phyloP scores from a whole-genome alignment of 176 grass and related monocot genomes.

The Avena sativa region DNA sequence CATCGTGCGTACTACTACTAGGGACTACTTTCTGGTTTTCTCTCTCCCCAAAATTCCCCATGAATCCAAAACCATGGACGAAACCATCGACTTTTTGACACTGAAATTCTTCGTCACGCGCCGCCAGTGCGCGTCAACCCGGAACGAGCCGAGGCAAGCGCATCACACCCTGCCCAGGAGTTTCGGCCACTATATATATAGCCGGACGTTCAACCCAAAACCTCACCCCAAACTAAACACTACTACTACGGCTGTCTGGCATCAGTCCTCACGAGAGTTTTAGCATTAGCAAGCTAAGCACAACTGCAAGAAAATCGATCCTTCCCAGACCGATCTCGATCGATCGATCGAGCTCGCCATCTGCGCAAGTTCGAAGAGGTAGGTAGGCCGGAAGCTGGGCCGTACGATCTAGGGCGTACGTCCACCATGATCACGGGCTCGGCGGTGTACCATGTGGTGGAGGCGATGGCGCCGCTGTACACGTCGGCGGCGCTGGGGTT shows the following conservation, averaged over 20 bases:
- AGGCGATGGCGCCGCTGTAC: slow-evolving; percentile 94
- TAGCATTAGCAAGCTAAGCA: not conserved
- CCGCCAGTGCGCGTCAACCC: not conserved
- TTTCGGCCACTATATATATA: too few relatives aligned
- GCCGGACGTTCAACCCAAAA: too few relatives aligned
- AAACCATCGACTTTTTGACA: not conserved
- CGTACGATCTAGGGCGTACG: slow-evolving; percentile 6
- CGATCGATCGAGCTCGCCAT: not conserved
- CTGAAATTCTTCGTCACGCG: not conserved
- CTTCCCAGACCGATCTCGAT: not conserved
- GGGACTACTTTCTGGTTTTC: not conserved
- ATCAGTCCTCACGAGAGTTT: not conserved
- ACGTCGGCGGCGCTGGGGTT: slow-evolving; percentile 73
- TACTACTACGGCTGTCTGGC: not conserved
- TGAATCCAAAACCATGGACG: slow-evolving; percentile 2
- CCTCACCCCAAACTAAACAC: too few relatives aligned
- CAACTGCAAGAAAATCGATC: not conserved
- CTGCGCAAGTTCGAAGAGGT: not conserved
- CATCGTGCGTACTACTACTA: too few relatives aligned
- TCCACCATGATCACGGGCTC: slow-evolving; percentile 44
- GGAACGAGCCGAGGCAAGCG: not conserved
- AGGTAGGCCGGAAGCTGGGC: not conserved
- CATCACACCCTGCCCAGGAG: too few relatives aligned
- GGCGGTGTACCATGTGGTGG: slow-evolving; percentile 64
- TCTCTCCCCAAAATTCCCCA: not conserved